Percentiles rank a stretch among this genome's conserved stretches.
These are phyloP conservation scores for Sugiyamaella novakii DNA, from an alignment of 1,139 yeast genomes.

Conservation along the genomic window DNA sequence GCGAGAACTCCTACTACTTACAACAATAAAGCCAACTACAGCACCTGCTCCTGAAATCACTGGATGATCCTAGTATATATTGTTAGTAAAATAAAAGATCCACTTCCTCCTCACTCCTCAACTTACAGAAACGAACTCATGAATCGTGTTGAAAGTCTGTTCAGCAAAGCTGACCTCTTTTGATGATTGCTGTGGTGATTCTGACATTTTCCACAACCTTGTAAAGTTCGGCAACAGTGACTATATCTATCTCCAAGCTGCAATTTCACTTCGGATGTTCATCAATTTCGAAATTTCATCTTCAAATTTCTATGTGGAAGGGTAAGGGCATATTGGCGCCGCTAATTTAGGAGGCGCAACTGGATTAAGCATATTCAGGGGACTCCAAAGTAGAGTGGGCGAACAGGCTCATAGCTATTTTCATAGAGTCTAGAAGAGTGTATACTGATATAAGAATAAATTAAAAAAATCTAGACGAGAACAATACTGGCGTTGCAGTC, in stretches of 20 bases:
- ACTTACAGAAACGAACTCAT: conserved; percentile 35
- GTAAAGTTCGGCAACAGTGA: too few species aligned
- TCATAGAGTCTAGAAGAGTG: too few species aligned
- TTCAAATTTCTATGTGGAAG: conserved; percentile 1
- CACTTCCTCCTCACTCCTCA: too few species aligned
- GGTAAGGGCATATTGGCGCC: conserved; percentile 4
- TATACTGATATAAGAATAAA: too few species aligned
- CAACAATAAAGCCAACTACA: conserved; percentile 53
- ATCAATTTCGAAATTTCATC: conserved; percentile 1
- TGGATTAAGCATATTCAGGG: too few species aligned
- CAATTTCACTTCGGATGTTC: too few species aligned
- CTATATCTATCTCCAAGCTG: too few species aligned
- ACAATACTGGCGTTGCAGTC: too few species aligned
- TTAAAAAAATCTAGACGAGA: too few species aligned
- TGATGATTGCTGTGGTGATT: conserved; percentile 1
- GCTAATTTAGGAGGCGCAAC: background rate
- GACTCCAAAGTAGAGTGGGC: too few species aligned
- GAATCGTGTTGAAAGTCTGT: conserved; percentile 57
- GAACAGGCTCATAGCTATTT: too few species aligned
- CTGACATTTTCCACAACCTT: conserved; percentile 7
- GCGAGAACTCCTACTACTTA: too few species aligned
- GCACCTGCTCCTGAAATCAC: conserved; percentile 71
- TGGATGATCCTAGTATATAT: conserved; percentile 58
- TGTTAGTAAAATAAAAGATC: background rate
- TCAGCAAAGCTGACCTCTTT: conserved; percentile 57